phyloP scores from a whole-genome alignment of 345 rosid genomes.

The Gossypium stocksii region DNA sequence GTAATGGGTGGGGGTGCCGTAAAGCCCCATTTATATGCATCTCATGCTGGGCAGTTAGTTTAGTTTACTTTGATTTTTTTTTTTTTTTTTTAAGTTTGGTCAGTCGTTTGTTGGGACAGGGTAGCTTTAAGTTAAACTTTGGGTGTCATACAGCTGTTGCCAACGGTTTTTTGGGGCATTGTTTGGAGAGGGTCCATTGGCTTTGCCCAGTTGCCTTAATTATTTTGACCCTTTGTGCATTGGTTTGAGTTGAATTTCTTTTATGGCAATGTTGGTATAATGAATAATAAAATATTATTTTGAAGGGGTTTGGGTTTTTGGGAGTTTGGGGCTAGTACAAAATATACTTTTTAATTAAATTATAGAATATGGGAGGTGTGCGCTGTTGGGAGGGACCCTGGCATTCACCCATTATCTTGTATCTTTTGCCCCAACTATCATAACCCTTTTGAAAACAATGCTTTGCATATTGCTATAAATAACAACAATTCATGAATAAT shows the following conservation, averaged over 20 bases:
- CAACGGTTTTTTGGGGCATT: background rate
- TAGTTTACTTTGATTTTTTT: too few relatives aligned
- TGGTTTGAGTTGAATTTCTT: background rate
- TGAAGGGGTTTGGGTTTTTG: background rate
- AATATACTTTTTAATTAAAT: background rate
- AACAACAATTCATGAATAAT: background rate
- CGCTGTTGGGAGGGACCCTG: conserved; percentile 9
- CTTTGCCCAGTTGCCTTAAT: background rate
- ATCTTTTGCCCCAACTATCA: background rate
- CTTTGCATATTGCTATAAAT: background rate
- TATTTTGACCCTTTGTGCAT: background rate
- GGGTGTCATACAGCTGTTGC: conserved; percentile 18
- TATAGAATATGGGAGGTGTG: background rate
- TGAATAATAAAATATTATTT: background rate
- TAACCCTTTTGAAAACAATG: background rate
- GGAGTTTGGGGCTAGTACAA: background rate
- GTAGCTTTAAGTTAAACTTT: background rate
- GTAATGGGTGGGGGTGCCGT: background rate
- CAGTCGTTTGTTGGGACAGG: conserved; percentile 11
- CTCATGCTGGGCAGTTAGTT: background rate
- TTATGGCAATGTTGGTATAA: conserved; percentile 3
- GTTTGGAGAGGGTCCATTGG: conserved; percentile 1
- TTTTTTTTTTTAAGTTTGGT: too few relatives aligned
- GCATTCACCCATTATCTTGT: background rate
- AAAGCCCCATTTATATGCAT: conserved; percentile 14